Percentiles rank a stretch among this genome's conserved stretches.
Conservation (phyloP, 78 protist species). For the Dictyostelium brefeldianum region DNA sequence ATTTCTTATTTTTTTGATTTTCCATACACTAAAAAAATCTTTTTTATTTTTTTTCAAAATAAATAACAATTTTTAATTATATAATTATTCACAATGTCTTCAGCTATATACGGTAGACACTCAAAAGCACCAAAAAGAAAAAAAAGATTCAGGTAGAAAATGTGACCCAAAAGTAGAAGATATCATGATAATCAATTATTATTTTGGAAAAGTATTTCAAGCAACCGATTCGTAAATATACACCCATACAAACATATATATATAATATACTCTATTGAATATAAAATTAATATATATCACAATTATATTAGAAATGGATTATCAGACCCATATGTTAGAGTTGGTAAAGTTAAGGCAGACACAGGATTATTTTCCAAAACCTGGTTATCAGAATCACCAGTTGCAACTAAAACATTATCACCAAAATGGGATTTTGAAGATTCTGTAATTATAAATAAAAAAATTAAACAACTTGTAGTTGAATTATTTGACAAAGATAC, state of each 20-base stretch:
- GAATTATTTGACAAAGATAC: conserved; percentile 11
- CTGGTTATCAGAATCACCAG: conserved; percentile 15
- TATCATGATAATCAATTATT: background rate
- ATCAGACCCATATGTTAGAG: too few relatives aligned
- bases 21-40: too few relatives aligned
- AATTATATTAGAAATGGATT: too few relatives aligned
- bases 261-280: too few relatives aligned
- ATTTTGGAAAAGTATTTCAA: background rate
- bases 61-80: too few relatives aligned
- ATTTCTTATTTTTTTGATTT: too few relatives aligned
- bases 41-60: too few relatives aligned
- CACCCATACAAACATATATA: too few relatives aligned
- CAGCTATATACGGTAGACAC: too few relatives aligned
- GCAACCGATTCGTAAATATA: background rate
- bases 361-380: background rate
- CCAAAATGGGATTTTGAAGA: background rate
- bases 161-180: background rate
- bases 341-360: too few relatives aligned
- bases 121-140: background rate
- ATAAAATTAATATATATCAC: too few relatives aligned
- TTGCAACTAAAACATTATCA: background rate
- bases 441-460: background rate
- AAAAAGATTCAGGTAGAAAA: background rate
- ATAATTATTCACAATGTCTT: too few relatives aligned
- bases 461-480: background rate